Evolutionary conservation across 371 early-diverging fungal species (phyloP).

Genomic region (Furculomyces boomerangus): DNA sequence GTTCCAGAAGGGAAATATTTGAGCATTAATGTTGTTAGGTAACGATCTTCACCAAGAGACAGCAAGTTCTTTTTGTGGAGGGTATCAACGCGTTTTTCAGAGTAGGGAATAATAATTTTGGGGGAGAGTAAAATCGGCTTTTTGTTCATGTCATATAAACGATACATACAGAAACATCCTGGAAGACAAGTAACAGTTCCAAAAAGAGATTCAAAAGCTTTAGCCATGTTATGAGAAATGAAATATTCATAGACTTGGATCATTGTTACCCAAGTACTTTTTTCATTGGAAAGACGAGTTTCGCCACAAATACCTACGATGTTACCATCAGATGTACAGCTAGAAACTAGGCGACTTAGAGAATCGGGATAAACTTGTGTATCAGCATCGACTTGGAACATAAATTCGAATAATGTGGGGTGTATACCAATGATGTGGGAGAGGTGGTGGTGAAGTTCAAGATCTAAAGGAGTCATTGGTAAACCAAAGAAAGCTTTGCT

Average conservation of each 20-base stretch:
- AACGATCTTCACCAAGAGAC: constrained; percentile 96
- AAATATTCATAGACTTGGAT: constrained; percentile 97
- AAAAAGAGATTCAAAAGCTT: constrained; percentile 95
- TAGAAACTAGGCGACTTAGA: constrained; percentile 61
- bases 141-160: constrained; percentile 36
- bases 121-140: constrained; percentile 58
- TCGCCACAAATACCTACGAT: constrained; percentile 86
- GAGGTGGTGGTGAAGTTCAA: constrained; percentile 77
- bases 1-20: constrained; percentile 92
- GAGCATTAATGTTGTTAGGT: constrained; percentile 90
- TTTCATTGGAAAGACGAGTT: constrained; percentile 70
- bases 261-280: constrained; percentile 77
- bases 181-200: constrained; percentile 87
- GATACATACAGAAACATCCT: constrained; percentile 89
- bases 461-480: constrained; percentile 67
- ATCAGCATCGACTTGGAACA: constrained; percentile 87
- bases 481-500: constrained; percentile 80
- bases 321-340: constrained; percentile 65
- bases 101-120: constrained; percentile 76
- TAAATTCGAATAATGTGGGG: constrained; percentile 71
- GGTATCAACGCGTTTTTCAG: constrained; percentile 86
- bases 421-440: constrained; percentile 70
- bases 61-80: constrained; percentile 97
- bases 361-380: constrained; percentile 69
- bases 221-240: constrained; percentile 90